Base-by-base conservation (phyloP, 345 rosid species). In the Eucalyptus victrix region DNA sequence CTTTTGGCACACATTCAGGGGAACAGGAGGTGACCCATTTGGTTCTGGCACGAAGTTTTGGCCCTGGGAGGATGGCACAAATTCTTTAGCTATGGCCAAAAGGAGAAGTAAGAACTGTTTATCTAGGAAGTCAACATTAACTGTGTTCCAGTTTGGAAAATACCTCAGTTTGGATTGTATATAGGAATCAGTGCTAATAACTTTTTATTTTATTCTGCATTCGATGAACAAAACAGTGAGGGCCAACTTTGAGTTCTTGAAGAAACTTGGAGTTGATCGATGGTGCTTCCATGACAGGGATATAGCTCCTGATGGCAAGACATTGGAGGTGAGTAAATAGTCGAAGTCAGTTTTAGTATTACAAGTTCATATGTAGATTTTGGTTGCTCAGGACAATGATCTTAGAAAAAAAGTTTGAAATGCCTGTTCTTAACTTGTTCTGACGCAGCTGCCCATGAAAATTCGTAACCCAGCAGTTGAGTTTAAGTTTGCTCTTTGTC, bases 281-380 rank as follows among this genome's bases (percentile, higher is more conserved):
- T 97, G 99, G 99, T 97, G 99, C 92, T 98, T 98, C 92, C 99
- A 98, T 89, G 99, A 98, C 90, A 96, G 99, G 89, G 99, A 98
- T 92, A 96, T 98, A 24, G 98, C 99, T 50, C 99, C 99, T 37
- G 97, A 96, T 88, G 99, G 96, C 45, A 91, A 89, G 89, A 95
- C 97, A 49, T 93, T 98, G 60, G 93, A 96, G 97, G 99, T 96
- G 69, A 91, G 90, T 89, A 15, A 65, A 65, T 65, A 65, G 37
- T n/a, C 2, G 6, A 65, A n/a, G 76, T 65, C 19, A 15, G 19
- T n/a, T n/a, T 65, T 65, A 21, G 76, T 16, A 76, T 76, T 37
- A 76, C 83, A 6, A 76, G 28, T 21, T 76, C 26, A 19, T 37
- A 37, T 10, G 26, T 76, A 37, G 45, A 72, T 65, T 65, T 65